Conservation (phyloP, 129 eudicot genomes). For the Flaveria ramosissima region DNA sequence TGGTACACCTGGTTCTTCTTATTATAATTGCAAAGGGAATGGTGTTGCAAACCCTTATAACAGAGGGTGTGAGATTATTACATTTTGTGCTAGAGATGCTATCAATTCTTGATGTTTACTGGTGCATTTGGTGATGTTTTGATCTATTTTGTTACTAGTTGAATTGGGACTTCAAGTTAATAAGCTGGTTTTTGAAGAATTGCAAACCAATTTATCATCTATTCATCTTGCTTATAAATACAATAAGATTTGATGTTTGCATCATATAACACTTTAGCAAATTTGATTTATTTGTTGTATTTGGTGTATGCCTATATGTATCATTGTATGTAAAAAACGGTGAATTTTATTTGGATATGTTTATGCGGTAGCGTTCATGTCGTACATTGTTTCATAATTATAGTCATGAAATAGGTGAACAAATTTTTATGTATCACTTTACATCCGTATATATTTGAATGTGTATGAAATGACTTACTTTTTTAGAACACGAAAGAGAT, state of each 20-base stretch:
- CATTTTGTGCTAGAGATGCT: slow-evolving; percentile 67
- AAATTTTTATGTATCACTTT: background rate
- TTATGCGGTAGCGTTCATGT: background rate
- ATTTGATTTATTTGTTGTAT: background rate
- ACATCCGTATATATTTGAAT: no score
- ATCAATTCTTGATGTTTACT: slow-evolving; percentile 36
- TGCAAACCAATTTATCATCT: background rate
- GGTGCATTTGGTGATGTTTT: slow-evolving; percentile 30
- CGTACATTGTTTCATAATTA: background rate
- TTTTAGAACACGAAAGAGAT: no score
- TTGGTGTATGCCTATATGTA: background rate
- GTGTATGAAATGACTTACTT: no score
- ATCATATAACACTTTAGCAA: background rate
- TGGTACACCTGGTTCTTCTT: slow-evolving; percentile 79
- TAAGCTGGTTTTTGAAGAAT: background rate
- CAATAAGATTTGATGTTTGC: background rate
- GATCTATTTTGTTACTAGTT: background rate
- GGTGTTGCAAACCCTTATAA: slow-evolving; percentile 62
- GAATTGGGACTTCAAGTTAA: slow-evolving; percentile 12
- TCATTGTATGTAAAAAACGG: background rate
- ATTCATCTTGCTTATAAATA: background rate
- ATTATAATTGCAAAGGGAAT: slow-evolving; percentile 58
- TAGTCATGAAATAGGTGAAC: background rate
- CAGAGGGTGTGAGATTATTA: slow-evolving; percentile 79
- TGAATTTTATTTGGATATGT: background rate